Percentiles rank a stretch among this genome's conserved stretches.
Evolutionary conservation across 2,329 filamentous ascomycete genomes (phyloP).

Genomic region (Talaromyces pinophilus): DNA sequence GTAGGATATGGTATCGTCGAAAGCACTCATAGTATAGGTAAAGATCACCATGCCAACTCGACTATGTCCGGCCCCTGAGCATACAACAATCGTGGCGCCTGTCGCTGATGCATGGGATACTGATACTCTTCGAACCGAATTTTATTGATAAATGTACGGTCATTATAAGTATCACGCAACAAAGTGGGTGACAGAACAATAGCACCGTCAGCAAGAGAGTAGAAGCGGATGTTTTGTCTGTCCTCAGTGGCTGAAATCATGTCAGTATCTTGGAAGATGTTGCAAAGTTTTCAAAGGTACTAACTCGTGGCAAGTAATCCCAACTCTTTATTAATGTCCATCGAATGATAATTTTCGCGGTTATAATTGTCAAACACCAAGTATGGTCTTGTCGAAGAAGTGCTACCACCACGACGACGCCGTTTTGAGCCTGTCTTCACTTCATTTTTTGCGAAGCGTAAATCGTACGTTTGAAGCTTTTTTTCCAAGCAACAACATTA

Average conservation of each 20-base stretch:
- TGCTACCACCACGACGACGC: slow-evolving; percentile 34
- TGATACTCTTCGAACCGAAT: slow-evolving; percentile 39
- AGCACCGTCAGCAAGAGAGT: slow-evolving; percentile 41
- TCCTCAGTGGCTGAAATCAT: slow-evolving; percentile 34
- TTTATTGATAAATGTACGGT: slow-evolving; percentile 29
- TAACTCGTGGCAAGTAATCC: slow-evolving; percentile 43
- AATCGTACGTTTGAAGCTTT: slow-evolving; percentile 46
- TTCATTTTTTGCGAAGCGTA: slow-evolving; percentile 36
- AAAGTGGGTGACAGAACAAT: slow-evolving; percentile 33
- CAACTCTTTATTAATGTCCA: slow-evolving; percentile 42
- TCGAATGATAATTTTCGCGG: slow-evolving; percentile 32
- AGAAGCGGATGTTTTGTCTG: slow-evolving; percentile 37
- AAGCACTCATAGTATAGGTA: not conserved
- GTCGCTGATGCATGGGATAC: slow-evolving; percentile 29
- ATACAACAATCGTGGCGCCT: slow-evolving; percentile 39
- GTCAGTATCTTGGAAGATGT: not conserved
- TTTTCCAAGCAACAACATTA: slow-evolving; percentile 22
- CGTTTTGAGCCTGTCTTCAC: slow-evolving; percentile 27
- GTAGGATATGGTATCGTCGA: not conserved
- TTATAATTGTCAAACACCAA: slow-evolving; percentile 39
- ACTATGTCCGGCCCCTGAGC: slow-evolving; percentile 36
- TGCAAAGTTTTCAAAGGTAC: slow-evolving; percentile 19
- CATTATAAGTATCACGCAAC: slow-evolving; percentile 29
- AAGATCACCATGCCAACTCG: slow-evolving; percentile 42
- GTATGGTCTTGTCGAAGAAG: slow-evolving; percentile 39